Conservation (phyloP, 1,284 basidiomycete genomes). For the Irpex sp. region DNA sequence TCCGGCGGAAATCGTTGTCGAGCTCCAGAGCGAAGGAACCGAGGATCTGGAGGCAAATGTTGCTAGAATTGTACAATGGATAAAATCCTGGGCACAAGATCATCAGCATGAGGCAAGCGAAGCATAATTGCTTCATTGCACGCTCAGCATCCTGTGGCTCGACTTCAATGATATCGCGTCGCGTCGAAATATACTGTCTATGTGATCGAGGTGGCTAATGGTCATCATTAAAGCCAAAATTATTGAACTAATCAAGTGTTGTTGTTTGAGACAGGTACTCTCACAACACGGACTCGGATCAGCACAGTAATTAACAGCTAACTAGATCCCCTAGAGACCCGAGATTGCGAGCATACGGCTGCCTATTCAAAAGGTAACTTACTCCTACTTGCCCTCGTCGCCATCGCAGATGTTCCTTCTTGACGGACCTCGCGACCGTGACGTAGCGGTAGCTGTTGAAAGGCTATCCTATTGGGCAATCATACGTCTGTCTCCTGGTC, state of each 20-base stretch:
- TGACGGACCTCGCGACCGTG: neutral
- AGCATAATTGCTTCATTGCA: neutral
- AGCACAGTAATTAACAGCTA: neutral
- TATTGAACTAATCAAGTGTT: too few relatives aligned
- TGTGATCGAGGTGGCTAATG: too few relatives aligned
- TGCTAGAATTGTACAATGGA: conserved; percentile 83
- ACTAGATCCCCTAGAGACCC: neutral
- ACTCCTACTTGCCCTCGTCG: neutral
- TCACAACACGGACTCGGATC: neutral
- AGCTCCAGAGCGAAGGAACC: conserved; percentile 75
- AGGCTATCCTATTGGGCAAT: neutral
- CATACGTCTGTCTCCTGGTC: neutral
- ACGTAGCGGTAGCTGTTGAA: neutral
- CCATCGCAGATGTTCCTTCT: neutral
- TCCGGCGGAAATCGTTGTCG: conserved; percentile 81
- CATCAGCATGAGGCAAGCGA: conserved; percentile 14
- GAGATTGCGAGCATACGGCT: neutral
- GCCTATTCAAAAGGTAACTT: too few relatives aligned
- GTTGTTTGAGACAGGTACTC: too few relatives aligned
- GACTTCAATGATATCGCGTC: neutral
- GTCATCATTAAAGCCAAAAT: too few relatives aligned
- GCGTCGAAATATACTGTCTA: too few relatives aligned
- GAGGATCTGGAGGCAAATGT: conserved; percentile 89
- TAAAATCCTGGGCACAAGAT: conserved; percentile 71
- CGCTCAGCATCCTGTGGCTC: neutral